These are phyloP conservation scores for Rhexocercosporidium sp. DNA, from an alignment of 2,329 filamentous ascomycete species.

Conservation along the genomic window DNA sequence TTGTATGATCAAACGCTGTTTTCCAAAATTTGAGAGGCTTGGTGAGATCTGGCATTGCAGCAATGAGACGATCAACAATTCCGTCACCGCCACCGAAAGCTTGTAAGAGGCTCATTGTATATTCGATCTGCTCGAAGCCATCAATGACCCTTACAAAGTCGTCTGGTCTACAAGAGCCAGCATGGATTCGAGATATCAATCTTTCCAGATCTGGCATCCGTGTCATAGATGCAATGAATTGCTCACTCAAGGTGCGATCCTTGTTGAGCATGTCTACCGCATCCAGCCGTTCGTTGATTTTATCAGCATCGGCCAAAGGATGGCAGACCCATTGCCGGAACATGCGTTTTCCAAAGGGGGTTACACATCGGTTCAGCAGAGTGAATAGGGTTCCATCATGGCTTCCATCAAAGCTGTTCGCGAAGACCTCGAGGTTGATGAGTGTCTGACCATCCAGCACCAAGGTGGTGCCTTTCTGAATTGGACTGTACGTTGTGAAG, in stretches of 20 bases:
- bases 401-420: slow-evolving; percentile 88
- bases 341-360: slow-evolving; percentile 94
- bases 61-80: slow-evolving; percentile 82
- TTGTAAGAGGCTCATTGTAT: slow-evolving; percentile 82
- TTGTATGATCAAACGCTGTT: slow-evolving; percentile 83
- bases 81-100: slow-evolving; percentile 78
- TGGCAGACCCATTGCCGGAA: slow-evolving; percentile 98
- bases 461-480: slow-evolving; percentile 84
- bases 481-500: slow-evolving; percentile 90
- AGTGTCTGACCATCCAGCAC: slow-evolving; percentile 95
- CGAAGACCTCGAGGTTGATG: slow-evolving; percentile 97
- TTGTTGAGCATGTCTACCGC: slow-evolving; percentile 92
- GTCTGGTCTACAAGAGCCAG: slow-evolving; percentile 84
- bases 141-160: slow-evolving; percentile 95
- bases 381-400: slow-evolving; percentile 86
- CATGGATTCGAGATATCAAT: slow-evolving; percentile 92
- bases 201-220: slow-evolving; percentile 95
- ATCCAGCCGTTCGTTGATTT: slow-evolving; percentile 92
- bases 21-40: slow-evolving; percentile 83
- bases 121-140: slow-evolving; percentile 97
- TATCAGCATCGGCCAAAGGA: slow-evolving; percentile 81
- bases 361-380: slow-evolving; percentile 91
- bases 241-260: slow-evolving; percentile 79
- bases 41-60: slow-evolving; percentile 83
- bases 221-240: slow-evolving; percentile 85